Evolutionary conservation across 2,329 filamentous ascomycete species (phyloP), one percentile per base, ranked within the genome.

Genomic region (Cladorrhinum sp.): DNA sequence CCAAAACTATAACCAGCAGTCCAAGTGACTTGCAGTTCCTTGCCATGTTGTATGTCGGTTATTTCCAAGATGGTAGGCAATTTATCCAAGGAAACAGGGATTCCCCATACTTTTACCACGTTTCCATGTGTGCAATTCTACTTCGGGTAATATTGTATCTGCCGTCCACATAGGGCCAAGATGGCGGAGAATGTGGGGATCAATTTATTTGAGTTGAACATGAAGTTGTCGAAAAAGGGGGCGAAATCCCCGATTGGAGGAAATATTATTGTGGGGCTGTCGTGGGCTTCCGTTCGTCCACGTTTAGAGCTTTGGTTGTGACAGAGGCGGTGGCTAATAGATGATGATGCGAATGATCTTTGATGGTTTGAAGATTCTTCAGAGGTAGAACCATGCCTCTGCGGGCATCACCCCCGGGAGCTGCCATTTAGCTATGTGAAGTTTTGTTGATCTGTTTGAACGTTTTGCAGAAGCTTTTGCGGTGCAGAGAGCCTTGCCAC

Each of bases 171-270:
- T 20, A 12, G 7, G n/a, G 42, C 42, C 42, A 46, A 46, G 42
- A 18, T 46, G 2, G 42, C 42, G 42, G 36, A 42, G 36, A 42
- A 42, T 18, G 42, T 46, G n/a, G 42, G 21, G 46, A 21, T n/a
- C 36, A 42, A 42, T 42, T 12, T 42, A 50, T 51, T 26, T 18
- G 14, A 51, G 8, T 49, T 49, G 6, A 8, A 3, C 10, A 8
- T 20, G 7, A 49, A 20, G 18, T 46, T 21, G 18, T 28, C 14
- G 20, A 18, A 51, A 51, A 51, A 26, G 18, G 20, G 21, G 21
- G 20, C 49, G 24, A 51, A 51, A 51, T 28, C 49, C 49, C 49
- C 49, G 49, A 28, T 51, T 51, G 49, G 49, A 51, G 49, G 49
- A 51, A 51, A 24, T 51, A 51, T 51, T 51, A 36, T 36, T 36